Conservation (phyloP, 140 eudicot species). For the Bidens hawaiensis region DNA sequence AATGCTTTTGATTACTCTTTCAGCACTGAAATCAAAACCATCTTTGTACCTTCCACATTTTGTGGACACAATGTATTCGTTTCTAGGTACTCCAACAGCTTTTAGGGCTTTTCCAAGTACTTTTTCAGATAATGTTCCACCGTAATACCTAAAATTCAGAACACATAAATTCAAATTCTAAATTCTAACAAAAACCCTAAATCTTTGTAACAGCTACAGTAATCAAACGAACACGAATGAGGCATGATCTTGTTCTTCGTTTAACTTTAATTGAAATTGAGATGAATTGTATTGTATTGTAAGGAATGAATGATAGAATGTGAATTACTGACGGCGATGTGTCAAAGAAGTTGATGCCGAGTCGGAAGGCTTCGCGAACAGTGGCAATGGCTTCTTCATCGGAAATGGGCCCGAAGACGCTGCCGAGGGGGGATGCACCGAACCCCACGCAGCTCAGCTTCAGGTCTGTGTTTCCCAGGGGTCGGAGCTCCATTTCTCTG, state of each 20-base stretch:
- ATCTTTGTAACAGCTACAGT: background rate
- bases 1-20: conserved; percentile 75
- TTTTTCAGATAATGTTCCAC: conserved; percentile 85
- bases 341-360: conserved; percentile 87
- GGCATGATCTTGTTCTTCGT: no score
- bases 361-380: conserved; percentile 71
- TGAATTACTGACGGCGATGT: conserved; percentile 54
- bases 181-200: background rate
- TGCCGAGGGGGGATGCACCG: conserved; percentile 95
- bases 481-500: conserved; percentile 45
- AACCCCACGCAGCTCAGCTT: conserved; percentile 73
- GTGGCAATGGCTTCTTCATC: conserved; percentile 70
- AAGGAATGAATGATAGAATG: background rate
- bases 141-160: conserved; percentile 59
- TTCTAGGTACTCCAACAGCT: conserved; percentile 72
- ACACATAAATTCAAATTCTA: conserved; percentile 1
- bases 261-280: no score
- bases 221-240: no score
- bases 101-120: conserved; percentile 81
- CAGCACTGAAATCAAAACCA: conserved; percentile 92
- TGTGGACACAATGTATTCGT: conserved; percentile 76
- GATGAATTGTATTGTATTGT: background rate
- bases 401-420: conserved; percentile 75
- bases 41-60: conserved; percentile 88
- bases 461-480: conserved; percentile 78